Conservation (phyloP, 1,284 basidiomycete genomes). For the Ustilago trichophora region DNA sequence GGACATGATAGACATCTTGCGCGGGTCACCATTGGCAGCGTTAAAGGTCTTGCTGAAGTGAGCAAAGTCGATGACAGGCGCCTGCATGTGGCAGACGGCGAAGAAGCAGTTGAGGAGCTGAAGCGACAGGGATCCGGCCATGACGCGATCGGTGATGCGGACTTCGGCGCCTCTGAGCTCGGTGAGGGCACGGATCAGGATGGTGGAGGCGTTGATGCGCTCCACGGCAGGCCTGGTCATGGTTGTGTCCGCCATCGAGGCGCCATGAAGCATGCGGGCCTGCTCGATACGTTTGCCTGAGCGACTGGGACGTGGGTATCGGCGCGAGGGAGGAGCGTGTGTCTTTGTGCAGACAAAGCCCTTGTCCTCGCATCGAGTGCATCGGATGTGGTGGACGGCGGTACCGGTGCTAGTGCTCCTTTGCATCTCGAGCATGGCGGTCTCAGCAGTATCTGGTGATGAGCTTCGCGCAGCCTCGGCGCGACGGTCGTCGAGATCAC, state of each 20-base stretch:
- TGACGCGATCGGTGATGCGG: conserved; percentile 47
- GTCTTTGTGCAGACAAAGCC: conserved; percentile 57
- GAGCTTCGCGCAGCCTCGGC: conserved; percentile 24
- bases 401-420: conserved; percentile 27
- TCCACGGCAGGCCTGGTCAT: conserved; percentile 3
- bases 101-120: conserved; percentile 61
- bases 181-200: conserved; percentile 40
- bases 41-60: conserved; percentile 60
- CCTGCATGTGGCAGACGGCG: conserved; percentile 56
- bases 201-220: conserved; percentile 39
- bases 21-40: conserved; percentile 51
- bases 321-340: conserved; percentile 49
- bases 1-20: conserved; percentile 60
- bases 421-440: conserved; percentile 27
- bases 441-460: conserved; percentile 15
- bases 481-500: conserved; percentile 51
- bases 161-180: conserved; percentile 41
- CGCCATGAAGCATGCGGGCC: conserved; percentile 60
- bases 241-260: conserved; percentile 9
- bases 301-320: conserved; percentile 59
- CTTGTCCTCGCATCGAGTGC: conserved; percentile 55
- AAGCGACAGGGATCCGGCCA: conserved; percentile 51
- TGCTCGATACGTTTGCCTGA: conserved; percentile 64
- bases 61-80: conserved; percentile 57
- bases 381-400: conserved; percentile 41